Evolutionary conservation across 768 basidiomycete species (phyloP), one percentile per base, ranked within the genome.

Genomic region (Collybiopsis confluens): DNA sequence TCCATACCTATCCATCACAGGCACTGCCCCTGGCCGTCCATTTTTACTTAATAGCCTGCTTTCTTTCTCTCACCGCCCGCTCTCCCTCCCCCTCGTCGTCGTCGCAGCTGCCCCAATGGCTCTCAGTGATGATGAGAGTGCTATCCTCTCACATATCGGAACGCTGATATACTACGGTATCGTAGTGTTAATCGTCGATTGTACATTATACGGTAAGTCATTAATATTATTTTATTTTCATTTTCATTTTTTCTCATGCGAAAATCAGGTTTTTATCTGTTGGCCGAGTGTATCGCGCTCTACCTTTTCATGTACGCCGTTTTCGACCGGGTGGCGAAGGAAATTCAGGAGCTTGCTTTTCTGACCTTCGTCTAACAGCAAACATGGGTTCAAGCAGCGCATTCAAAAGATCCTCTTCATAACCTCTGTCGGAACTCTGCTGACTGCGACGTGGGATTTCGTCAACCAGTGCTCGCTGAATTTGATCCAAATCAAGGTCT

Each of bases 401-500:
- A 37, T 48, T 6, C 47, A 37, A 16, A 35, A 38, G 30, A 21
- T 48, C 35, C 47, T 48, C 9, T 48, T 48, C 23, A n/a, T 37
- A 4, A 35, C 30, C 16, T 48, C 47, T n/a, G 30, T 48, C 10
- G 15, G 20, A 3, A 48, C 47, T 4, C 2, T 48, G 21, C 21
- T 21, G 10, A 48, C 47, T 11, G 47, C 47, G 20, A 21, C 47
- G 13, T 48, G 47, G 47, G 47, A 48, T 35, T 48, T 48, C 21
- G 35, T 38, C 21, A 48, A 48, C 47, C 47, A 48, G 37, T 48
- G 47, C 36, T 18, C 47, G 3, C 6, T 16, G 21, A 48, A 48
- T 26, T 13, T 48, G 30, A 48, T 48, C 16, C 47, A 48, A 21
- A 48, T 48, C 35, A 48, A 48, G 47, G 47, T 48, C 23, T 48